Percentiles rank a stretch among this genome's conserved stretches.
These are phyloP conservation scores for Fusarium sp. DNA, from an alignment of 2,329 filamentous ascomycete species.

Conservation along the genomic window DNA sequence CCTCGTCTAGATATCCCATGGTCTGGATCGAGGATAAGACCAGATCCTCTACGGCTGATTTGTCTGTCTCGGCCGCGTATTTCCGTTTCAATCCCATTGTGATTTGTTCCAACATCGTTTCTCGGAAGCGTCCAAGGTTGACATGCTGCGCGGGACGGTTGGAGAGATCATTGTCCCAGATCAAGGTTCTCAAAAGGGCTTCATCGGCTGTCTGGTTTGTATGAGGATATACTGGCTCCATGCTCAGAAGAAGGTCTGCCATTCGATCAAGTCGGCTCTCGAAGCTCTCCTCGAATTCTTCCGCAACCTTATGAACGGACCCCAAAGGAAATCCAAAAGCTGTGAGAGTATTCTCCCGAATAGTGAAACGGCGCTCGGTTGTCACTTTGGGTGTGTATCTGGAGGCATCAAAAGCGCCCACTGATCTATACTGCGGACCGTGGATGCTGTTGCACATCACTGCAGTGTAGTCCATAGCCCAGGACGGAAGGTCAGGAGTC, in stretches of 20 bases:
- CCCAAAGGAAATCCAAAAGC: not conserved
- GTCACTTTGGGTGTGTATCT: not conserved
- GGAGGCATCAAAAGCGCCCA: not conserved
- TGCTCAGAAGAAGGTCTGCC: not conserved
- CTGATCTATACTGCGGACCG: not conserved
- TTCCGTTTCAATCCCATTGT: not conserved
- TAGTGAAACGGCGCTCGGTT: rapidly evolving
- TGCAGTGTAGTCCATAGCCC: not conserved
- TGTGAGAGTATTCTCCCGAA: rapidly evolving
- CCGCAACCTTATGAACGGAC: not conserved
- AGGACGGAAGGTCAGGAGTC: not conserved
- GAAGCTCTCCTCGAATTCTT: not conserved
- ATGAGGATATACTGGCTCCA: not conserved
- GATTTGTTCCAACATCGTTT: not conserved
- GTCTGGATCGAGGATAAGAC: rapidly evolving
- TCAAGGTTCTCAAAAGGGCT: slow-evolving; percentile 2
- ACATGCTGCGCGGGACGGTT: not conserved
- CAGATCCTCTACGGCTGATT: rapidly evolving
- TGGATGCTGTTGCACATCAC: not conserved
- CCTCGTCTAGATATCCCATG: not conserved
- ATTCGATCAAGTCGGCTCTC: not conserved
- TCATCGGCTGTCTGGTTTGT: not conserved
- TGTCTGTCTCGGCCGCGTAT: not conserved
- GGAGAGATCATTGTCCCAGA: not conserved
- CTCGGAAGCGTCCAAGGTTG: not conserved